Evolutionary conservation across 176 grass and related monocot genomes (phyloP), one percentile per base, ranked within the genome.

Genomic region (Leersia perrieri): DNA sequence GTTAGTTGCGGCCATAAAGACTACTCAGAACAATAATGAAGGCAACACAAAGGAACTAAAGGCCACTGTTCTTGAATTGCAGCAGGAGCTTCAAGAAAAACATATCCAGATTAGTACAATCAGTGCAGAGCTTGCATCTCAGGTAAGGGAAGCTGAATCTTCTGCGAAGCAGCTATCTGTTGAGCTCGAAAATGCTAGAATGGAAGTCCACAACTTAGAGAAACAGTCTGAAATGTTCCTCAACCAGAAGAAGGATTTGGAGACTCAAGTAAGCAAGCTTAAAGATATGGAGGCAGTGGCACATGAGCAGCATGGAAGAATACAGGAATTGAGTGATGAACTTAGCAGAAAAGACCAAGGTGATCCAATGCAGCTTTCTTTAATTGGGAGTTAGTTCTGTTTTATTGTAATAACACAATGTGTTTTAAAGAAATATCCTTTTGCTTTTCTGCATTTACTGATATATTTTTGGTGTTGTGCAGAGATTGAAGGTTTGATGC

Each of bases 401-500:
- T 63, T 60, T 70, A 27, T 81, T 79, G 25, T 38, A 53, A 20
- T 75, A 36, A 60, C 18, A 72, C 62, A 5, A 69, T 68, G 77
- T 69, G 8, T 73, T 60, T 40, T 7, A 16, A 76, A 89, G 53
- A 60, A 68, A 33, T n/a, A 11, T 15, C 49, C 49, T 53, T 53
- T 75, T 82, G 9, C 53, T 31, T 60, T 77, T 23, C 14, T 92
- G 61, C 76, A 69, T 29, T 78, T 62, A 5, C 88, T 73, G 22
- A 72, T 70, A 53, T 51, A 1, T 77, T 68, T 68, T 68, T 72
- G 7, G 67, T 69, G 60, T 75, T 87, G 27, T 78, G 60, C 84
- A 98, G 96, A 98, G 80, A 93, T 98, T 61, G 96, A 98, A 81
- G 73, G 90, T 66, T 91, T 98, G 61, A 93, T 95, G 90, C 92